A percentile compares a stretch with the other conserved stretches of the same genome.
phyloP scores from a whole-genome alignment of 371 early-diverging fungal species.

The Apophysomyces ossiformis region DNA sequence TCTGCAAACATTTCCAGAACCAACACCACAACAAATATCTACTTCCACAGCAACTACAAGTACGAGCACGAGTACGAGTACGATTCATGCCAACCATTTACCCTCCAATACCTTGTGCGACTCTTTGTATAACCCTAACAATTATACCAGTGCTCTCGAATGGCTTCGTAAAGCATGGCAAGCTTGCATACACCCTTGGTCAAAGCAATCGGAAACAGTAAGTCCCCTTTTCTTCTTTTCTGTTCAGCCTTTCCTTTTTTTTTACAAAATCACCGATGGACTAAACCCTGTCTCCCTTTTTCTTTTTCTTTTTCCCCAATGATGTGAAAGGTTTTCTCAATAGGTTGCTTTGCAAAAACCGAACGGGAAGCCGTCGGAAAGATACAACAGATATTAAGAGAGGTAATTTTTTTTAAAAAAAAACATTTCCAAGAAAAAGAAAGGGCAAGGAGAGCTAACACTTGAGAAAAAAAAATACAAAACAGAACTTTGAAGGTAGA shows the following conservation, averaged over 20 bases:
- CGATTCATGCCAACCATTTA: too few relatives aligned
- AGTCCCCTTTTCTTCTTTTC: not conserved
- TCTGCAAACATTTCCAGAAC: not conserved
- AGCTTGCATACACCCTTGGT: not conserved
- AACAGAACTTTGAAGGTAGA: constrained; percentile 27
- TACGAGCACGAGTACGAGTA: not conserved
- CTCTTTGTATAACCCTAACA: too few relatives aligned
- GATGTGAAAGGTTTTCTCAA: constrained; percentile 4
- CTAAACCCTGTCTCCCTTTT: too few relatives aligned
- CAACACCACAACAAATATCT: not conserved
- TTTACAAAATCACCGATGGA: too few relatives aligned
- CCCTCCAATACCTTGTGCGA: too few relatives aligned
- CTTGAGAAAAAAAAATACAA: not conserved
- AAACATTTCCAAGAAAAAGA: too few relatives aligned
- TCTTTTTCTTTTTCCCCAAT: not conserved
- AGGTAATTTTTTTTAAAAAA: constrained; percentile 17
- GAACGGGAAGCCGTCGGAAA: constrained; percentile 31
- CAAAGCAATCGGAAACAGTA: not conserved
- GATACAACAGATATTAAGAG: constrained; percentile 25
- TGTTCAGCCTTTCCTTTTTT: too few relatives aligned
- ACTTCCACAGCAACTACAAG: too few relatives aligned
- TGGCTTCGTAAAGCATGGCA: constrained; percentile 9
- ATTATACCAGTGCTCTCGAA: not conserved
- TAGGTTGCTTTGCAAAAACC: constrained; percentile 20
- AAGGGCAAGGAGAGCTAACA: too few relatives aligned